These are phyloP conservation scores for Pythium dissimile DNA, from an alignment of 352 stramenopile species.

Conservation along the genomic window DNA sequence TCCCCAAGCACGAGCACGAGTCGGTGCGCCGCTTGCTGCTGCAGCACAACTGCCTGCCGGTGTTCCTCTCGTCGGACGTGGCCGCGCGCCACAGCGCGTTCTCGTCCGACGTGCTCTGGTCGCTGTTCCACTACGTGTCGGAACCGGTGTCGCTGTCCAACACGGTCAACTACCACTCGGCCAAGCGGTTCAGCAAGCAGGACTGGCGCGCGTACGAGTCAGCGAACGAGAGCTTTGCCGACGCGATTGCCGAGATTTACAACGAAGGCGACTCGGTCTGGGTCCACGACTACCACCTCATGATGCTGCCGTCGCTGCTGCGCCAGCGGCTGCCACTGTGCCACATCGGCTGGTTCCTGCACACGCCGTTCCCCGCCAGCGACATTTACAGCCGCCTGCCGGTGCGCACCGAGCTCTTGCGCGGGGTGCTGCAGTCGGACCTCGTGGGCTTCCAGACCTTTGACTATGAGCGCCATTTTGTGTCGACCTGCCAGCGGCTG, in stretches of 20 bases:
- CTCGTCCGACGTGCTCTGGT: constrained; percentile 90
- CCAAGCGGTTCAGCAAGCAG: constrained; percentile 85
- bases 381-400: constrained; percentile 85
- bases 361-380: constrained; percentile 85
- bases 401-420: constrained; percentile 69
- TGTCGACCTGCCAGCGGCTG: constrained; percentile 79
- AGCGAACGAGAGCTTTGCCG: constrained; percentile 83
- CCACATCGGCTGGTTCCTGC: constrained; percentile 86
- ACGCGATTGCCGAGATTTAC: constrained; percentile 83
- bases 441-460: constrained; percentile 89
- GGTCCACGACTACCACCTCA: constrained; percentile 90
- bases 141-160: constrained; percentile 50
- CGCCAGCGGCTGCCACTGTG: constrained; percentile 66
- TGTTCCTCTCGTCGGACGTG: constrained; percentile 84
- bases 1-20: constrained; percentile 78
- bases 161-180: constrained; percentile 38
- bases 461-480: constrained; percentile 86
- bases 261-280: constrained; percentile 87
- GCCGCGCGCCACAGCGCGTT: constrained; percentile 87
- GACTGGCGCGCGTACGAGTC: constrained; percentile 88
- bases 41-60: constrained; percentile 84
- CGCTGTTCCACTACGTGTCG: constrained; percentile 89
- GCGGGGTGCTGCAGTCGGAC: constrained; percentile 79
- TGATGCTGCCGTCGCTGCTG: constrained; percentile 84
- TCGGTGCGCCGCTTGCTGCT: constrained; percentile 64